phyloP scores from a whole-genome alignment of 164 flowering plant species.

The Chimonanthus praecox region DNA sequence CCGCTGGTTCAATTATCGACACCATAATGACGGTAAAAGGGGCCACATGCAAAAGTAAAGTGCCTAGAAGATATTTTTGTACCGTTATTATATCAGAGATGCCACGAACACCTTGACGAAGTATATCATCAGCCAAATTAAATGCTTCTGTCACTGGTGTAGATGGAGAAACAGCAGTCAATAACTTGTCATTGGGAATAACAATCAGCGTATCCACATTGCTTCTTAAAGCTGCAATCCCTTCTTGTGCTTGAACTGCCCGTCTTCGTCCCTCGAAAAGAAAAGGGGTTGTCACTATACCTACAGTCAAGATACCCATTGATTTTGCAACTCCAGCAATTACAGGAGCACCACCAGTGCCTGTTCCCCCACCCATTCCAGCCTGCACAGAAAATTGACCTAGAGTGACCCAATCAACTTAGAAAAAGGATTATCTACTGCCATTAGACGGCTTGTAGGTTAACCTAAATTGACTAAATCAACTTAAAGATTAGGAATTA shows the following conservation, averaged over 20 bases:
- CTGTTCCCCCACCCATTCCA: conserved; percentile 99
- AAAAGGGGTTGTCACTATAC: conserved; percentile 90
- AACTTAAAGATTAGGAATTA: too few species aligned
- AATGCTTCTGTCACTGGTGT: conserved; percentile 95
- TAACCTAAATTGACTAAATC: too few species aligned
- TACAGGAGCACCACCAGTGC: conserved; percentile 90
- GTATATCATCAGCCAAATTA: conserved; percentile 89
- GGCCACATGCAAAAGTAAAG: background rate
- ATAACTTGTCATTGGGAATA: conserved; percentile 89
- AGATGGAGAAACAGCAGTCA: conserved; percentile 81
- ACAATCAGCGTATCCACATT: conserved; percentile 90
- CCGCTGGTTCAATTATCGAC: too few species aligned
- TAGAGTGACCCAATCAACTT: background rate
- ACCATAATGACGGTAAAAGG: background rate
- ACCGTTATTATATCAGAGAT: conserved; percentile 95
- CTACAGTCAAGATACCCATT: conserved; percentile 92
- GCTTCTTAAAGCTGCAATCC: conserved; percentile 86
- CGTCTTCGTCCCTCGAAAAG: conserved; percentile 89
- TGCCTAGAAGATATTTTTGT: conserved; percentile 13
- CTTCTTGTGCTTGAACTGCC: conserved; percentile 94
- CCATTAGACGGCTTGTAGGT: too few species aligned
- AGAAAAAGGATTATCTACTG: too few species aligned
- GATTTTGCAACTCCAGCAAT: conserved; percentile 87
- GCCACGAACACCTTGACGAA: conserved; percentile 96
- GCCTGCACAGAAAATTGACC: conserved; percentile 42